Evolutionary conservation across 495 filamentous ascomycete genomes (phyloP), one percentile per base, ranked within the genome.

Genomic region (Rostrohypoxylon terebratum): DNA sequence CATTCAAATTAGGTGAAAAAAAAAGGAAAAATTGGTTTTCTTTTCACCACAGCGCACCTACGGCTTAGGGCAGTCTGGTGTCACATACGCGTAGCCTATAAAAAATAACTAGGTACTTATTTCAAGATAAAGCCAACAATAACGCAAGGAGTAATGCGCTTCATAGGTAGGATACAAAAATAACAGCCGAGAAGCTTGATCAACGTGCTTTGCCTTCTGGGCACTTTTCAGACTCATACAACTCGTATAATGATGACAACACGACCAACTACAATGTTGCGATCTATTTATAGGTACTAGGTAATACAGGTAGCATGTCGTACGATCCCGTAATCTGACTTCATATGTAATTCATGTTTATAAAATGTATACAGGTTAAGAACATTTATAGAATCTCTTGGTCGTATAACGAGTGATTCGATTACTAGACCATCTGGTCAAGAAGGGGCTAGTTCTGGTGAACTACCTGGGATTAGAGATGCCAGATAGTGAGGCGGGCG

Each of bases 211-310:
- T 47, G 50, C 62, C 51, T 28, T 5, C 28, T 28, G 6, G 6
- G 2, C 6, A 65, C 36, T 4, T 33, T 34, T 14, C 4, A 34
- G 21, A 63, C 51, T 20, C 47, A 42, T 16, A 18, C n/a, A 7
- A 11, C 21, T 34, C 34, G 23, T 44, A 65, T 45, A 65, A n/a
- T 23, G 48, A 45, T 7, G n/a, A n/a, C 11, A 21, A 55, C 16
- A 25, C n/a, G 34, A 57, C 28, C 33, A 34, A 57, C 50, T n/a
- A 44, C 33, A 38, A 65, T 57, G n/a, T 25, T 8, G 50, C 36
- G 51, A 57, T 31, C 36, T 65, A 65, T 55, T 33, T 47, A 65
- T 65, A 54, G 53, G 42, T 38, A n/a, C n/a, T n/a, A n/a, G n/a
- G n/a, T n/a, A n/a, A n/a, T n/a, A n/a, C n/a, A 18, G 14, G 1